These are phyloP conservation scores for Geosmithia putterillii DNA, from an alignment of 2,329 filamentous ascomycete species.

Conservation along the genomic window DNA sequence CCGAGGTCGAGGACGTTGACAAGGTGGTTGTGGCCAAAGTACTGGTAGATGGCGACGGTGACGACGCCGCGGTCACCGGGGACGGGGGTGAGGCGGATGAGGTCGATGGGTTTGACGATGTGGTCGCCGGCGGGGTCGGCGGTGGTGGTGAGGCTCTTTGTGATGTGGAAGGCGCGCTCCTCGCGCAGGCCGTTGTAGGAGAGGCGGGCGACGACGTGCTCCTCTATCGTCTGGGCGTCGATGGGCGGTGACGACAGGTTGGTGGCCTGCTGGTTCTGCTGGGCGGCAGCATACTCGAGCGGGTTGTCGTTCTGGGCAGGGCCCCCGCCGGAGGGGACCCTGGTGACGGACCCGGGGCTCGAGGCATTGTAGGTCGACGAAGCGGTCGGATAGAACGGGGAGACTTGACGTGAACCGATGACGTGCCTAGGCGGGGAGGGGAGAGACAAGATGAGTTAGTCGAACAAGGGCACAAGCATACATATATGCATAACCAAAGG, in stretches of 20 bases:
- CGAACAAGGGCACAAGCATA: not conserved
- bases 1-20: conserved; percentile 63
- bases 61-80: conserved; percentile 59
- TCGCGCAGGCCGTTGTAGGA: conserved; percentile 74
- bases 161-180: conserved; percentile 78
- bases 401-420: conserved; percentile 48
- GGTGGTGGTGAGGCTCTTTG: conserved; percentile 57
- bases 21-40: conserved; percentile 63
- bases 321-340: conserved; percentile 27
- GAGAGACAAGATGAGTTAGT: not conserved
- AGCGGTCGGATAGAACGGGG: conserved; percentile 29
- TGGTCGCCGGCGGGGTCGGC: conserved; percentile 64
- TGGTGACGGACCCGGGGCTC: conserved; percentile 29
- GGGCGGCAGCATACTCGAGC: not conserved
- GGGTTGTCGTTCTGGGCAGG: not conserved
- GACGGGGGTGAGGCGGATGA: conserved; percentile 57
- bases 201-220: conserved; percentile 66
- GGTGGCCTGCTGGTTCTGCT: conserved; percentile 4
- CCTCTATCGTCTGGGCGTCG: conserved; percentile 34
- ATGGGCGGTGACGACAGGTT: conserved; percentile 5
- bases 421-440: conserved; percentile 39
- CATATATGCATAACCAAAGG: no score
- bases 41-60: conserved; percentile 70
- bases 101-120: conserved; percentile 69
- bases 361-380: conserved; percentile 26